These are phyloP conservation scores for Boletus sp. DNA, from an alignment of 768 basidiomycete species.

Conservation along the genomic window DNA sequence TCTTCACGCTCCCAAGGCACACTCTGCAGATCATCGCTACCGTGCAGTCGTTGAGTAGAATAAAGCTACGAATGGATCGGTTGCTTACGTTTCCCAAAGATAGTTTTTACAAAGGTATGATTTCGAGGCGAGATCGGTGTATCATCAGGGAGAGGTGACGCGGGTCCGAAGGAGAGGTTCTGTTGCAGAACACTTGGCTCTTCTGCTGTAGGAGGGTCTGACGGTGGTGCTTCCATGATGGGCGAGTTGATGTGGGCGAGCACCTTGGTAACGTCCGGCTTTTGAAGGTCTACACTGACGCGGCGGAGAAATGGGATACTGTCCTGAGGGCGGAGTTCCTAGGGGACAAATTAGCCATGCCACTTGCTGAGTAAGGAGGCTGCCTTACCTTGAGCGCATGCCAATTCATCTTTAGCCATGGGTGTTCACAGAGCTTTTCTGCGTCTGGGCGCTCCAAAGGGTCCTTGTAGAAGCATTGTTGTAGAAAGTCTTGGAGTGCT, in stretches of 20 bases:
- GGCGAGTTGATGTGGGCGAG: constrained; percentile 37
- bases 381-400: constrained; percentile 66
- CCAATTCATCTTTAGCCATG: constrained; percentile 84
- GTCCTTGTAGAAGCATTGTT: constrained; percentile 88
- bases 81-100: constrained; percentile 84
- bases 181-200: constrained; percentile 37
- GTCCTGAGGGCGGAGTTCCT: constrained; percentile 88
- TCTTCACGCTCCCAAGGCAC: constrained; percentile 76
- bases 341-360: neutral
- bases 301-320: constrained; percentile 94
- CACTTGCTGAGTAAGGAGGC: neutral
- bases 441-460: constrained; percentile 81
- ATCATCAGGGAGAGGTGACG: constrained; percentile 30
- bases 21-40: constrained; percentile 86
- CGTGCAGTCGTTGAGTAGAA: constrained; percentile 6
- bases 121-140: constrained; percentile 55
- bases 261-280: constrained; percentile 60
- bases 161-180: constrained; percentile 37
- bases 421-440: constrained; percentile 81
- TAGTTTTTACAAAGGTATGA: constrained; percentile 88
- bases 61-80: neutral
- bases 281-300: constrained; percentile 82
- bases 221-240: constrained; percentile 36
- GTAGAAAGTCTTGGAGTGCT: constrained; percentile 76
- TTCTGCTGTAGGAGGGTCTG: constrained; percentile 44